phyloP scores from a whole-genome alignment of 2,329 filamentous ascomycete genomes.

The Cercospora zeae-maydis region DNA sequence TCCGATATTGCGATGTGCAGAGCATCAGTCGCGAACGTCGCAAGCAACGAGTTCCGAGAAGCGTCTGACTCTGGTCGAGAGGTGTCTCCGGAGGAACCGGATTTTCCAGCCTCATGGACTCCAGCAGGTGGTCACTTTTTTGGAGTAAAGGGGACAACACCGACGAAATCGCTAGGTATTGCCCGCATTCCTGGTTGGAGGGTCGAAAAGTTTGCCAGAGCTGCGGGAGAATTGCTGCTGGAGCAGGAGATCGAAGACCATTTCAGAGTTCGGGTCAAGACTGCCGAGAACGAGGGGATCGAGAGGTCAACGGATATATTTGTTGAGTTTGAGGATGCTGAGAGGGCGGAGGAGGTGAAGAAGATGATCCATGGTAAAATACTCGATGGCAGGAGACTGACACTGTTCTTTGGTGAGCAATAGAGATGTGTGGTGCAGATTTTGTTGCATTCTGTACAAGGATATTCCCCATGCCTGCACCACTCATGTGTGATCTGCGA shows the following conservation, averaged over 20 bases:
- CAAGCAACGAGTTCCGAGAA: neutral
- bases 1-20: neutral
- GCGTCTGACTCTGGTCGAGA: neutral
- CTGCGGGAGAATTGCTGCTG: slow-evolving; percentile 1
- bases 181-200: slow-evolving; percentile 12
- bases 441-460: neutral
- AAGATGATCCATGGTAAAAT: slow-evolving; percentile 7
- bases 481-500: no score
- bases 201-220: slow-evolving; percentile 5
- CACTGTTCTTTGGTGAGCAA: neutral
- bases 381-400: slow-evolving; percentile 3
- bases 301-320: slow-evolving; percentile 10
- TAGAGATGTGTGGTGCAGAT: neutral
- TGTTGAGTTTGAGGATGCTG: slow-evolving; percentile 3
- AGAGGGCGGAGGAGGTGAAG: slow-evolving; percentile 1
- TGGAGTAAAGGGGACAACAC: neutral
- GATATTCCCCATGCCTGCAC: neutral
- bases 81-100: neutral
- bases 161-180: slow-evolving; percentile 3
- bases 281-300: neutral
- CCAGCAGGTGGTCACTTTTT: slow-evolving; percentile 6
- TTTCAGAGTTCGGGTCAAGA: neutral
- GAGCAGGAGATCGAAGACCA: neutral
- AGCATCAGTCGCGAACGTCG: neutral
- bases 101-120: neutral